A percentile compares a stretch with the other conserved stretches of the same genome.
Evolutionary conservation across 1,284 basidiomycete genomes (phyloP).

Genomic region (Ustilago shanxiensis): DNA sequence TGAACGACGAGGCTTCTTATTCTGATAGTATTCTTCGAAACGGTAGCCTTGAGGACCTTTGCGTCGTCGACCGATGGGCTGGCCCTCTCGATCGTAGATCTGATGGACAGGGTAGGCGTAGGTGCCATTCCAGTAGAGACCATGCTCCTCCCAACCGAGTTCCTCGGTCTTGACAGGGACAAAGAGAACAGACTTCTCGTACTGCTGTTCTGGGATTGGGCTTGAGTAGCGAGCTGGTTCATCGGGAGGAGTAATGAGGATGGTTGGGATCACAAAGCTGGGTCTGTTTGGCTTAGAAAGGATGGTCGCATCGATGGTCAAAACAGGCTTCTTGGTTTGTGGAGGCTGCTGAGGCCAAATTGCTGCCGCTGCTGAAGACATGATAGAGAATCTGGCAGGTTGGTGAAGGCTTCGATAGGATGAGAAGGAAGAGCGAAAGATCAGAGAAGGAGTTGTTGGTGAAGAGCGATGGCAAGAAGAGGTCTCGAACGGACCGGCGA

Average conservation of each 20-base stretch:
- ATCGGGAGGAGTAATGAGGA: constrained; percentile 55
- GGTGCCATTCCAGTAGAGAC: constrained; percentile 62
- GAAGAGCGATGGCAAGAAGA: not conserved
- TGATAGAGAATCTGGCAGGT: not conserved
- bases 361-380: constrained; percentile 25
- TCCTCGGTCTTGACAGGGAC: constrained; percentile 64
- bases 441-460: too few relatives aligned
- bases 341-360: constrained; percentile 6
- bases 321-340: constrained; percentile 10
- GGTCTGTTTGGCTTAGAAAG: constrained; percentile 3
- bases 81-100: constrained; percentile 48
- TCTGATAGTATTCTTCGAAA: constrained; percentile 46
- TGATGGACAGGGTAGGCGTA: constrained; percentile 57
- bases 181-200: constrained; percentile 55
- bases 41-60: constrained; percentile 45
- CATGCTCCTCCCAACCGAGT: constrained; percentile 63
- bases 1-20: constrained; percentile 28
- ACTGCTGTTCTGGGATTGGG: constrained; percentile 51
- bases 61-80: constrained; percentile 38
- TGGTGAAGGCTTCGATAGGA: not conserved
- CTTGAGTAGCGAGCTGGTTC: constrained; percentile 35
- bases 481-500: constrained; percentile 1
- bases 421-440: not conserved
- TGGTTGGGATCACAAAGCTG: constrained; percentile 44
- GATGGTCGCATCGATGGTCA: constrained; percentile 24